Evolutionary conservation across 2,329 filamentous ascomycete species (phyloP), one percentile per base, ranked within the genome.

Genomic region (Cryphonectria carpinicola): DNA sequence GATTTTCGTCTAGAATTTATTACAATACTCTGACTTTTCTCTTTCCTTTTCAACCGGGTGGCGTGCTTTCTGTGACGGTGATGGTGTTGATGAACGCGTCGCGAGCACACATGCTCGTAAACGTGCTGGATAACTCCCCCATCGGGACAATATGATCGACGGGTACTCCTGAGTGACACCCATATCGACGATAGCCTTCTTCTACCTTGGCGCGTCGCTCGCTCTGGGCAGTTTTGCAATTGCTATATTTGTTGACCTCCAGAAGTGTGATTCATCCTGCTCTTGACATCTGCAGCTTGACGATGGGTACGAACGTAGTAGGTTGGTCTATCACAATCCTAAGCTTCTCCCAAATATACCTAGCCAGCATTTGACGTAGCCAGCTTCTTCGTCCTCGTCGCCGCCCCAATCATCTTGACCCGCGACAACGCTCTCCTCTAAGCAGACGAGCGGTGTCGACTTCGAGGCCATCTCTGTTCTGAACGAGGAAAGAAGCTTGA

Each of bases 371-470:
- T 84, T 85, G 41, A 93, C 87, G 17, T 77, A 75, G 14, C 66
- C 66, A 11, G 69, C 69, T 3, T 75, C 70, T 4, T 77, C 79
- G 19, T 88, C 84, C 1, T 84, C 85, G 37, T 84, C 83, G 41
- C 83, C 83, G 2, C 85, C 86, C 93, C 93, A 95, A 78, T 95
- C 93, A 77, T 95, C 93, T 75, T 88, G 86, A 13, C 91, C 92
- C 7, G 83, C 83, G 60, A 94, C 86, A 70, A 87, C 83, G 8
- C 89, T 89, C 76, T 93, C 87, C 25, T 89, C 84, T 1, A 92
- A 74, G 77, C 83, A 79, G 86, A 82, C 46, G 82, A 89, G 75
- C 5, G 82, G 80, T 49, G 73, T 76, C 17, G 79, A 87, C 22
- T 88, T 81, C 2, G 81, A 79, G 11, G 78, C 76, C 89, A 98